These are phyloP conservation scores for Ophiocordyceps robertsii DNA, from an alignment of 2,329 filamentous ascomycete species.

Conservation along the genomic window DNA sequence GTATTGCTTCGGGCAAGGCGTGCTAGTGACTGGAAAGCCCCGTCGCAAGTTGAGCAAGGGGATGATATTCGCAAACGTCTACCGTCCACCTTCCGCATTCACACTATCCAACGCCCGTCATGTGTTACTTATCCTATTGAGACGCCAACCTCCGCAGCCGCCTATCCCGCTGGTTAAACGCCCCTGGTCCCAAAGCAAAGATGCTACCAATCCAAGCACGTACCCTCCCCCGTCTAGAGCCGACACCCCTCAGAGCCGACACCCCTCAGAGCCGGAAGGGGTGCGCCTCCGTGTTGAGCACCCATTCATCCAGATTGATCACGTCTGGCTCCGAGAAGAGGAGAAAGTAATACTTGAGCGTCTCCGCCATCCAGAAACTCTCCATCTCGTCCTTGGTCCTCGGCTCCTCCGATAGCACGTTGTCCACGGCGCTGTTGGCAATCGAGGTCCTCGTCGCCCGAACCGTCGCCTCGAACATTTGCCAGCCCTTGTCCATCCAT, in stretches of 20 bases:
- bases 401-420: slow-evolving; percentile 37
- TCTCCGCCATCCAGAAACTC: slow-evolving; percentile 85
- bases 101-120: no score
- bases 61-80: no score
- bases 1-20: no score
- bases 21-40: no score
- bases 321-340: slow-evolving; percentile 56
- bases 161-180: no score
- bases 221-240: background rate
- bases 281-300: slow-evolving; percentile 52
- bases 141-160: no score
- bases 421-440: slow-evolving; percentile 57
- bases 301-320: slow-evolving; percentile 56
- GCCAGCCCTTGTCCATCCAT: slow-evolving; percentile 75
- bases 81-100: no score
- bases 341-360: slow-evolving; percentile 83
- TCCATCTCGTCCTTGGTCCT: slow-evolving; percentile 55
- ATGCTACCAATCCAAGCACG: background rate
- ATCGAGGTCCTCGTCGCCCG: slow-evolving; percentile 50
- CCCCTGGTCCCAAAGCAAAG: no score
- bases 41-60: no score
- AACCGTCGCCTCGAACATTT: slow-evolving; percentile 65
- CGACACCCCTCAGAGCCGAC: no score
- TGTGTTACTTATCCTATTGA: no score
- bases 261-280: slow-evolving; percentile 31